phyloP scores from a whole-genome alignment of 2,329 filamentous ascomycete genomes.

The Ophiostoma piceae region DNA sequence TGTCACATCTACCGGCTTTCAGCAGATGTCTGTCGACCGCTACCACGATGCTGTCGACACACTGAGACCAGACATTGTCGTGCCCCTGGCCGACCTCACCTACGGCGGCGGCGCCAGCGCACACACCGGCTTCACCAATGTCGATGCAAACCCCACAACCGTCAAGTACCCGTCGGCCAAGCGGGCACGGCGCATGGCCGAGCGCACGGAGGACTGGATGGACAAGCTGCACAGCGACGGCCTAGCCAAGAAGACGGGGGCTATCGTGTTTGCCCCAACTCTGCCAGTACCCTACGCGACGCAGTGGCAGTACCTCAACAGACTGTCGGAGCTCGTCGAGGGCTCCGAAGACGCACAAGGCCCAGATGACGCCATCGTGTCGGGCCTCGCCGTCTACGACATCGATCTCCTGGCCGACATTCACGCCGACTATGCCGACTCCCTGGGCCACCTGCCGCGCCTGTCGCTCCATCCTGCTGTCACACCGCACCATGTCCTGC shows the following conservation, averaged over 20 bases:
- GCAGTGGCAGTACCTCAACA: slow-evolving; percentile 75
- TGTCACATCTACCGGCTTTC: slow-evolving; percentile 82
- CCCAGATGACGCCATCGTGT: slow-evolving; percentile 50
- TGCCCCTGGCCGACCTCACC: slow-evolving; percentile 70
- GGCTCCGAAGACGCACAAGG: background rate
- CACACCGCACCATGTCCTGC: slow-evolving; percentile 71
- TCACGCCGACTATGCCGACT: slow-evolving; percentile 43
- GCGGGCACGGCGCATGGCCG: slow-evolving; percentile 74
- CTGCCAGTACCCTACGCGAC: slow-evolving; percentile 68
- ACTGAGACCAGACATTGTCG: slow-evolving; percentile 73
- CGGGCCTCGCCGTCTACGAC: slow-evolving; percentile 75
- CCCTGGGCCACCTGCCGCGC: slow-evolving; percentile 60
- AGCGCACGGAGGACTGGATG: slow-evolving; percentile 79
- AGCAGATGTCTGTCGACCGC: slow-evolving; percentile 59
- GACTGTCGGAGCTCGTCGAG: slow-evolving; percentile 49
- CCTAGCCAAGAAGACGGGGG: slow-evolving; percentile 33
- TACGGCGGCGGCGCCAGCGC: slow-evolving; percentile 34
- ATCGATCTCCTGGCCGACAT: slow-evolving; percentile 63
- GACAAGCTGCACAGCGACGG: slow-evolving; percentile 56
- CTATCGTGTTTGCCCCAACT: slow-evolving; percentile 56
- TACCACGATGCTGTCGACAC: slow-evolving; percentile 61
- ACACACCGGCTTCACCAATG: background rate
- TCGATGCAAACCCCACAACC: background rate
- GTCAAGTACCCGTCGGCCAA: slow-evolving; percentile 51
- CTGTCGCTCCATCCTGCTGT: slow-evolving; percentile 65